Base-by-base conservation (phyloP, 345 rosid species). In the Hypericum androsaemum region DNA sequence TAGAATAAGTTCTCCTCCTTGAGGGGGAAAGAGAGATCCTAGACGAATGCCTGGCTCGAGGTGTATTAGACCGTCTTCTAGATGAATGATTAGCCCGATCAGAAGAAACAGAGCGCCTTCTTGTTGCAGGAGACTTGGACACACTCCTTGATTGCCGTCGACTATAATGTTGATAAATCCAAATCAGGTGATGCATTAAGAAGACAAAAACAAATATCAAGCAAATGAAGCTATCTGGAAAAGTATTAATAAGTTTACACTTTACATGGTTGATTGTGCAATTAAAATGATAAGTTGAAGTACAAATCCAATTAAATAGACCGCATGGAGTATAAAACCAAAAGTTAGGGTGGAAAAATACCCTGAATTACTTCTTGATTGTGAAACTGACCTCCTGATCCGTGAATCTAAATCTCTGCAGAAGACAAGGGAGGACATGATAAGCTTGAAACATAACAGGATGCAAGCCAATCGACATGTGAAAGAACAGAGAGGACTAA, bases 301-400 rank as follows among this genome's bases (percentile, higher is more conserved):
- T 42, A 7, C 12, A 15, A 55, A 47, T 9, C 10, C 14, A 40
- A 43, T 44, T 32, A 7, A 59, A 43, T 22, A 3, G 10, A 64
- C 67, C 48, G 32, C n/a, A 6, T 5, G 12, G 5, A 44, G 32
- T 67, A 16, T 22, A 41, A 22, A 43, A 42, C 12, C 52, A 57
- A 39, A 7, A 43, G 40, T 45, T 1, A 16, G 13, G 5, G 32
- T 14, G 40, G 63, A 39, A 52, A 11, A 39, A 50, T 77, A 87
- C 95, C 72, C 69, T 17, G 89, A 80, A 54, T 66, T 53, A 65
- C 89, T 84, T 72, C 81, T 69, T 2, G 88, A 84, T 51, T 79
- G 74, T 62, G 89, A 85, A 60, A 51, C 68, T 32, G 84, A 65
- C 65, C 62, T 72, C 72, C 86, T 77, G 61, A 56, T 58, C 63